phyloP scores from a whole-genome alignment of 441 rosid species.

The Adansonia madagascariensis region DNA sequence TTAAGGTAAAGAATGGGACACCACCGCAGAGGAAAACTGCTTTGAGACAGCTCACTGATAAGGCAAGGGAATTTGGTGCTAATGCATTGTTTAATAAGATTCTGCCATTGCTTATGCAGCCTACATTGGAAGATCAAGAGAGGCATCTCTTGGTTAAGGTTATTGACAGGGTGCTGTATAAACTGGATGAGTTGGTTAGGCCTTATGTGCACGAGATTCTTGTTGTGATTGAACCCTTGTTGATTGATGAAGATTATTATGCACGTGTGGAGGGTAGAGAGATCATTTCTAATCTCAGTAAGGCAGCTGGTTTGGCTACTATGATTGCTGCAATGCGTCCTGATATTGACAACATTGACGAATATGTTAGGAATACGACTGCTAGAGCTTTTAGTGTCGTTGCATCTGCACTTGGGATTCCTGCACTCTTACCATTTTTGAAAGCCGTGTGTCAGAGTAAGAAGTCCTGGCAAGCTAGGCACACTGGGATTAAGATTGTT shows the following conservation, averaged over 20 bases:
- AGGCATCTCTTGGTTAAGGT: constrained; percentile 98
- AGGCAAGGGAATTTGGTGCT: constrained; percentile 96
- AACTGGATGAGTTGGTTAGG: constrained; percentile 93
- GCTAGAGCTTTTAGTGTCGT: constrained; percentile 99
- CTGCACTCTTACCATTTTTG: constrained; percentile 84
- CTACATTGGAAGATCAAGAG: constrained; percentile 95
- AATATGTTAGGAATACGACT: constrained; percentile 94
- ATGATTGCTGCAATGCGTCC: constrained; percentile 99
- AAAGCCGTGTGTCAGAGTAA: constrained; percentile 98
- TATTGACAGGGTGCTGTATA: constrained; percentile 88
- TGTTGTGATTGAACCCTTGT: constrained; percentile 93
- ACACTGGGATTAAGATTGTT: constrained; percentile 96
- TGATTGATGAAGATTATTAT: constrained; percentile 98
- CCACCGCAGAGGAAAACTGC: constrained; percentile 99
- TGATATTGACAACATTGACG: constrained; percentile 93
- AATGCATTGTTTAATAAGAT: constrained; percentile 89
- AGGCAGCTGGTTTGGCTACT: constrained; percentile 98
- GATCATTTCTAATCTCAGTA: constrained; percentile 93
- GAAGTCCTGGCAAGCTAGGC: constrained; percentile 99
- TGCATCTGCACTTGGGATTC: constrained; percentile 96
- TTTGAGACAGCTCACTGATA: constrained; percentile 89
- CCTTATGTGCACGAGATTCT: constrained; percentile 96
- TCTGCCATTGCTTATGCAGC: constrained; percentile 93
- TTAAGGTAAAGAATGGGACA: constrained; percentile 97
- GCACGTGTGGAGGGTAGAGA: constrained; percentile 99